Evolutionary conservation across 805 yeast species (phyloP).

Genomic region (Candida hungchunana): DNA sequence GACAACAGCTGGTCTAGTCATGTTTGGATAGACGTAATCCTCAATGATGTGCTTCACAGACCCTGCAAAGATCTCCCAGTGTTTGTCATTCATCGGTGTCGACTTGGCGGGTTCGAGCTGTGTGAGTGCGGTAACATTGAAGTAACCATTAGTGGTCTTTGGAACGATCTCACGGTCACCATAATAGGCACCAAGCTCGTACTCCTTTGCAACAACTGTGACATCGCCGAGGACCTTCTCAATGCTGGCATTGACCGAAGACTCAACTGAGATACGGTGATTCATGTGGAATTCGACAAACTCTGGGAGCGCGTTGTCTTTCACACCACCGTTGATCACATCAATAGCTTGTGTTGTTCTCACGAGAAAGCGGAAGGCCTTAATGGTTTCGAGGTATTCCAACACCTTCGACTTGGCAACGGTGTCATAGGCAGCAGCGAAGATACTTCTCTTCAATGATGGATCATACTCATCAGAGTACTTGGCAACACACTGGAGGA

Average conservation of each 20-base stretch:
- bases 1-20: slow-evolving; percentile 36
- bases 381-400: slow-evolving; percentile 27
- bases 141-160: slow-evolving; percentile 35
- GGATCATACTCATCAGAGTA: slow-evolving; percentile 24
- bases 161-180: slow-evolving; percentile 8
- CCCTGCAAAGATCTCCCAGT: slow-evolving; percentile 59
- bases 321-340: slow-evolving; percentile 58
- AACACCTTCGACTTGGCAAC: slow-evolving; percentile 35
- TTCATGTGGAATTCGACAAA: slow-evolving; percentile 45
- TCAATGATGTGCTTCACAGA: slow-evolving; percentile 59
- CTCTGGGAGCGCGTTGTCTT: slow-evolving; percentile 67
- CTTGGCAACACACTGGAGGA: slow-evolving; percentile 61
- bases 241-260: slow-evolving; percentile 29
- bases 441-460: slow-evolving; percentile 26
- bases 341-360: slow-evolving; percentile 43
- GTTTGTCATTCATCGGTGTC: slow-evolving; percentile 42
- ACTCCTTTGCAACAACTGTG: slow-evolving; percentile 36
- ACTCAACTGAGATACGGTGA: slow-evolving; percentile 53
- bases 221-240: slow-evolving; percentile 34
- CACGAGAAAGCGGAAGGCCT: slow-evolving; percentile 34
- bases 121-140: slow-evolving; percentile 26
- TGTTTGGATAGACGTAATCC: slow-evolving; percentile 38
- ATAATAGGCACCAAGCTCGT: slow-evolving; percentile 29
- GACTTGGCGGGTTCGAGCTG: slow-evolving; percentile 49
- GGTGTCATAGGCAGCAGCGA: slow-evolving; percentile 32